Evolutionary conservation across 78 protist species (phyloP).

Genomic region (Diacronema lutheri): DNA sequence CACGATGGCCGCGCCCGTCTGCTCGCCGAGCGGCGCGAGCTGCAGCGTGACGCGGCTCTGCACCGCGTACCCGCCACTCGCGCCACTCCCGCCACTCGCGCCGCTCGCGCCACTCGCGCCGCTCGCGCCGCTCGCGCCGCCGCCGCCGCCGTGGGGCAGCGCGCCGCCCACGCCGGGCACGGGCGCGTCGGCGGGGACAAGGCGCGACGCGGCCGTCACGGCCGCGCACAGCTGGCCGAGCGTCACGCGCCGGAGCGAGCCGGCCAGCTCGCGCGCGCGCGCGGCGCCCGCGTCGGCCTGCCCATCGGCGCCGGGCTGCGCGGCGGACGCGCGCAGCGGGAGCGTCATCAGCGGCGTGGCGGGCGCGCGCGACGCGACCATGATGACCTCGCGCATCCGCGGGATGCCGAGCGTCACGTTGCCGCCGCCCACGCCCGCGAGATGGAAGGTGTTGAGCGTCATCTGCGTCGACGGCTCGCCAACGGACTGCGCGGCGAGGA

Average conservation of each 20-base stretch:
- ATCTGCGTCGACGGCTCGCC: slow-evolving; percentile 99
- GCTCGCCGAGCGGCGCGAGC: no score
- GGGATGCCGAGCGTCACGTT: slow-evolving; percentile 93
- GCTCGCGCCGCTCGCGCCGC: no score
- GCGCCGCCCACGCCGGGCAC: no score
- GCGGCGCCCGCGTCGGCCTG: not conserved
- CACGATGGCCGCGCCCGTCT: no score
- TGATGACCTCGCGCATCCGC: slow-evolving; percentile 87
- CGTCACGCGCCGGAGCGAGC: not conserved
- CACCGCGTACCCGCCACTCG: no score
- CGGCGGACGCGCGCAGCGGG: not conserved
- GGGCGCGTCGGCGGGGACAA: no score
- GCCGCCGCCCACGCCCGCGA: slow-evolving; percentile 79
- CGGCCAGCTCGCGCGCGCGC: not conserved
- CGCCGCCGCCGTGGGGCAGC: no score
- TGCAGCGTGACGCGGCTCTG: no score
- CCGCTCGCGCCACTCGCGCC: no score
- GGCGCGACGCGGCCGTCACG: not conserved
- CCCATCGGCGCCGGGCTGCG: not conserved
- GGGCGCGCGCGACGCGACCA: slow-evolving; percentile 68
- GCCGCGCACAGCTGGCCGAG: not conserved
- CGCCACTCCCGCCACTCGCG: no score
- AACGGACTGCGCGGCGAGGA: slow-evolving; percentile 92
- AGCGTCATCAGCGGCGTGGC: slow-evolving; percentile 56
- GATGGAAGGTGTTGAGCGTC: slow-evolving; percentile 96